Evolutionary conservation across 768 basidiomycete species (phyloP).

Genomic region (Mycena galericulata): DNA sequence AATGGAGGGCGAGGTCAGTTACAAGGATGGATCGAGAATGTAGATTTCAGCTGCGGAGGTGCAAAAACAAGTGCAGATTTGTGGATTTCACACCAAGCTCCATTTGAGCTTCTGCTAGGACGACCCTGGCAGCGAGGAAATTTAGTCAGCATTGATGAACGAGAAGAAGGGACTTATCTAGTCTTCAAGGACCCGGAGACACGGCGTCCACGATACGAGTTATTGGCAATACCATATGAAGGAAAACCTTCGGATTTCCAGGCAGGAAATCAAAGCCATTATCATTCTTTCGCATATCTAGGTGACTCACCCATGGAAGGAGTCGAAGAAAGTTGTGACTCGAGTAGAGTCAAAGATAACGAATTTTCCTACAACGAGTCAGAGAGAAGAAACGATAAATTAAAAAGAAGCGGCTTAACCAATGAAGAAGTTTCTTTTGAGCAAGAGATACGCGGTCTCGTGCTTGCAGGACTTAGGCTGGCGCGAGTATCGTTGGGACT

Average conservation of each 20-base stretch:
- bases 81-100: constrained; percentile 32
- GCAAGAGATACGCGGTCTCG: too few relatives aligned
- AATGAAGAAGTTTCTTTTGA: too few relatives aligned
- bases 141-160: constrained; percentile 38
- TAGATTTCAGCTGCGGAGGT: constrained; percentile 37
- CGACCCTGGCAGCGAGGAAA: constrained; percentile 37
- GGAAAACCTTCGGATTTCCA: constrained; percentile 6
- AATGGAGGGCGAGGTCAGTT: constrained; percentile 41
- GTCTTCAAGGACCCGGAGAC: constrained; percentile 31
- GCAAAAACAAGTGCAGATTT: constrained; percentile 37
- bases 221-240: constrained; percentile 23
- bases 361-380: neutral
- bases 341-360: neutral
- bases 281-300: neutral
- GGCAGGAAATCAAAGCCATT: neutral
- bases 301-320: neutral
- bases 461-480: too few relatives aligned
- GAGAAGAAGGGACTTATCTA: constrained; percentile 39
- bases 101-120: constrained; percentile 9
- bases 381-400: too few relatives aligned
- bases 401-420: too few relatives aligned
- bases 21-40: constrained; percentile 36
- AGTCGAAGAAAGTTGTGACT: neutral
- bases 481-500: too few relatives aligned
- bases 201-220: constrained; percentile 14